A percentile compares a stretch with the other conserved stretches of the same genome.
Evolutionary conservation across 108 stramenopile species (phyloP).

Genomic region (Cylindrotheca fusiformis): DNA sequence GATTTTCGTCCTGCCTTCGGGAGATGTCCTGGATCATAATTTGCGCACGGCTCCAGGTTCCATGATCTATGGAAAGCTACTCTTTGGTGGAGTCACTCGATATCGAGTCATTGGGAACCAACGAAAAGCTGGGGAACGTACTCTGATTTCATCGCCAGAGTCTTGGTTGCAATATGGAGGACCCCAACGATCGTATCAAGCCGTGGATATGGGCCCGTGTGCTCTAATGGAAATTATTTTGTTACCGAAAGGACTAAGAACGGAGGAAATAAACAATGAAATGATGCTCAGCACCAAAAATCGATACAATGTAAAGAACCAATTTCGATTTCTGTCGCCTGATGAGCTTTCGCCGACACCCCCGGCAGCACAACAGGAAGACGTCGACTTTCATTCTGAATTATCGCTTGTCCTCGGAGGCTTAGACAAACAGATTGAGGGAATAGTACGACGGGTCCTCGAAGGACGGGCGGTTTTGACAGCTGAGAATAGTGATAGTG

Average conservation of each 20-base stretch:
- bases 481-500: conserved; percentile 11
- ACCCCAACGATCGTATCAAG: conserved; percentile 52
- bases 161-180: conserved; percentile 67
- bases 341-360: background rate
- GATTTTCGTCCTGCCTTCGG: conserved; percentile 62
- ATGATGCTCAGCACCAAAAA: conserved; percentile 1
- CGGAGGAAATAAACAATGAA: conserved; percentile 6
- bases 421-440: conserved; percentile 59
- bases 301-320: conserved; percentile 1
- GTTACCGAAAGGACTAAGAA: conserved; percentile 25
- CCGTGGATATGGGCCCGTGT: conserved; percentile 70
- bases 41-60: conserved; percentile 45
- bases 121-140: conserved; percentile 52
- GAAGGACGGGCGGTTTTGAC: conserved; percentile 43
- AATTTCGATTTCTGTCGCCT: conserved; percentile 14
- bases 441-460: conserved; percentile 71
- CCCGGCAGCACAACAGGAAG: conserved; percentile 36
- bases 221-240: conserved; percentile 55
- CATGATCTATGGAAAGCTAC: conserved; percentile 74
- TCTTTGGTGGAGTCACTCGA: conserved; percentile 74
- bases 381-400: conserved; percentile 31
- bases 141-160: conserved; percentile 16
- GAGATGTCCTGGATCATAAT: conserved; percentile 32
- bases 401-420: conserved; percentile 64
- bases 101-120: conserved; percentile 52